Evolutionary conservation across 2,329 filamentous ascomycete species (phyloP).

Genomic region (Ophiocordyceps camponoti-leonardi): DNA sequence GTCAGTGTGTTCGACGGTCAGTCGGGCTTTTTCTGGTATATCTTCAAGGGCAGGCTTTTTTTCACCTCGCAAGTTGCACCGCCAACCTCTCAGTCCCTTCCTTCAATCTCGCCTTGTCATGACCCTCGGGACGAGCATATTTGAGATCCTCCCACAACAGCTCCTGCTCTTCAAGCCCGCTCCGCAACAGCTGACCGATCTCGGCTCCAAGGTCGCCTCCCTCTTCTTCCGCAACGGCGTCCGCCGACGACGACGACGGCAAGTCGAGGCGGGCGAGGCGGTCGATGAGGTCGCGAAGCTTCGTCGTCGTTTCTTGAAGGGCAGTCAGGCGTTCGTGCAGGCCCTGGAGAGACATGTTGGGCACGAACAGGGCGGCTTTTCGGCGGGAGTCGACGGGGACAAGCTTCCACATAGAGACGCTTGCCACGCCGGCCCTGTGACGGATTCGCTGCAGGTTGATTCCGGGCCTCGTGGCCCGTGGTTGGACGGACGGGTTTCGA

Average conservation of each 20-base stretch:
- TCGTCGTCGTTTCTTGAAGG: slow-evolving; percentile 42
- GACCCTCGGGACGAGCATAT: slow-evolving; percentile 39
- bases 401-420: background rate
- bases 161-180: slow-evolving; percentile 71
- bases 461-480: background rate
- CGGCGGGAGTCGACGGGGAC: background rate
- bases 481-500: background rate
- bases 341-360: slow-evolving; percentile 36
- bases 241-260: slow-evolving; percentile 37
- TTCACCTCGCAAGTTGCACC: slow-evolving; percentile 54
- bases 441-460: background rate
- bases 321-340: slow-evolving; percentile 42
- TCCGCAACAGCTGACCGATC: slow-evolving; percentile 61
- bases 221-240: slow-evolving; percentile 29
- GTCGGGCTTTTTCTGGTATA: too few relatives aligned
- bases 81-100: slow-evolving; percentile 49
- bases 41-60: background rate
- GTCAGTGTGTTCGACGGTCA: too few relatives aligned
- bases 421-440: background rate
- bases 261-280: slow-evolving; percentile 41
- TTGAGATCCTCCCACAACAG: slow-evolving; percentile 61
- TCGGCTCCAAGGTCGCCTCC: slow-evolving; percentile 65
- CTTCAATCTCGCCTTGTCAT: slow-evolving; percentile 46
- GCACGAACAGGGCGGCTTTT: background rate
- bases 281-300: slow-evolving; percentile 41